Base-by-base conservation (phyloP, 306 rosid genomes). In the Cucurbita ficifolia region DNA sequence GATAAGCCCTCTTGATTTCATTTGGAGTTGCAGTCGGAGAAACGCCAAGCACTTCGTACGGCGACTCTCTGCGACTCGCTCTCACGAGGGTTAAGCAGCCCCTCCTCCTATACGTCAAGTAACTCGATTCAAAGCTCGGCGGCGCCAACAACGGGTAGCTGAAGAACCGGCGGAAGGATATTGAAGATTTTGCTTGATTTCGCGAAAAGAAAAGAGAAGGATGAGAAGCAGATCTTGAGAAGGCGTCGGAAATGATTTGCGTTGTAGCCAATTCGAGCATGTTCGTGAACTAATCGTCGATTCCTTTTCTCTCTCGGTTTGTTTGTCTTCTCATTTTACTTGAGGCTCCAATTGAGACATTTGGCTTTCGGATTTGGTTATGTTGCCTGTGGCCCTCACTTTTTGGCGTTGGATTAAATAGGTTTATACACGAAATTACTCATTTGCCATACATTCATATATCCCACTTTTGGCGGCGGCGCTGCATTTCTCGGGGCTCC, bases 1-100 rank as follows among this genome's bases (percentile, higher is more conserved):
- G 82, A 83, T 91, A 94, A 3, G 99, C 97, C 88, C 78, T 84
- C 33, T 91, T 94, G 81, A 95, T 91, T 79, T 94, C 96, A 13
- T 43, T 80, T 0, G 78, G 76, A 70, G 85, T 80, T 13, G 99
- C 87, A 1, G 97, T 88, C n/a, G 96, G 88, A 38, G 96, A 83
- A 42, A 94, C 85, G 0, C 99, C 99, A 73, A 94, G 57, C 59
- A 89, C 97, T 46, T 89, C 78, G 55, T 89, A 94, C 0, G 99
- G 97, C 39, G 99, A 88, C 76, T 88, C 97, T 7, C 96, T 79
- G 6, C 86, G 76, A 60, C 78, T 84, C 22, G 88, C 89, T 70
- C 76, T 86, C 35, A 82, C 73, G 52, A 60, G 56, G 39, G 75
- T 45, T 1, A 21, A 45, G 21, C 63, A n/a, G 1, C 80, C 36